Percentiles rank a stretch among this genome's conserved stretches.
phyloP scores from a whole-genome alignment of 768 basidiomycete genomes.

The Trametes cingulata region DNA sequence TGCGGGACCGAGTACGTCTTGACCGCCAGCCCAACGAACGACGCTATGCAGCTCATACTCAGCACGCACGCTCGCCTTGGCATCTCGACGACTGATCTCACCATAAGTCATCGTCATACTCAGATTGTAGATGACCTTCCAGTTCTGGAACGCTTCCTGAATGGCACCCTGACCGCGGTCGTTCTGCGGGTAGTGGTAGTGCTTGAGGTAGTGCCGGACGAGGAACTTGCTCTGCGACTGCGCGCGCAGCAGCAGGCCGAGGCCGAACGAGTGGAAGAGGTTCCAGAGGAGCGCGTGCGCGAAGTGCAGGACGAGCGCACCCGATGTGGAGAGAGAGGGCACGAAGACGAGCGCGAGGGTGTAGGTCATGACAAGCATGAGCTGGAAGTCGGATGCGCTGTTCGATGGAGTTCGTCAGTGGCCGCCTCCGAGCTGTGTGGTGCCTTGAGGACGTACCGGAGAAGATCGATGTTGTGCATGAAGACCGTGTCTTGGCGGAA shows the following conservation, averaged over 20 bases:
- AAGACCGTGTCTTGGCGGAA: slow-evolving; percentile 87
- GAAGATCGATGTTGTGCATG: slow-evolving; percentile 77
- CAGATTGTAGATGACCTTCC: slow-evolving; percentile 91
- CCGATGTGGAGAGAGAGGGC: slow-evolving; percentile 52
- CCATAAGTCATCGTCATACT: slow-evolving; percentile 96
- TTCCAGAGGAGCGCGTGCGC: slow-evolving; percentile 85
- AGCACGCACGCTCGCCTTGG: background rate
- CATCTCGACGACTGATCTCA: slow-evolving; percentile 33
- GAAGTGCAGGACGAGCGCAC: slow-evolving; percentile 69
- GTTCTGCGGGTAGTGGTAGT: slow-evolving; percentile 83
- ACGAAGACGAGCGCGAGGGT: slow-evolving; percentile 57
- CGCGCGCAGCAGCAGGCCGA: slow-evolving; percentile 80
- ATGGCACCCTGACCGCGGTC: slow-evolving; percentile 76
- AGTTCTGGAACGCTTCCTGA: slow-evolving; percentile 93
- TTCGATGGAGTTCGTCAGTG: no score
- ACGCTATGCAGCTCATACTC: slow-evolving; percentile 49
- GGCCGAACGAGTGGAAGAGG: slow-evolving; percentile 82
- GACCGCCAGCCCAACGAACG: slow-evolving; percentile 84
- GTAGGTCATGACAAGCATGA: slow-evolving; percentile 75
- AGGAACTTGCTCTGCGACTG: slow-evolving; percentile 88
- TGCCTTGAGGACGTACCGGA: slow-evolving; percentile 57
- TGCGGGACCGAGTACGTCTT: slow-evolving; percentile 82
- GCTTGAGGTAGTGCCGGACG: slow-evolving; percentile 91
- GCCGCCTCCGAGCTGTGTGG: no score
- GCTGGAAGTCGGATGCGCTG: slow-evolving; percentile 85